phyloP scores from a whole-genome alignment of 2,329 filamentous ascomycete genomes.

The Didymella lethalis region DNA sequence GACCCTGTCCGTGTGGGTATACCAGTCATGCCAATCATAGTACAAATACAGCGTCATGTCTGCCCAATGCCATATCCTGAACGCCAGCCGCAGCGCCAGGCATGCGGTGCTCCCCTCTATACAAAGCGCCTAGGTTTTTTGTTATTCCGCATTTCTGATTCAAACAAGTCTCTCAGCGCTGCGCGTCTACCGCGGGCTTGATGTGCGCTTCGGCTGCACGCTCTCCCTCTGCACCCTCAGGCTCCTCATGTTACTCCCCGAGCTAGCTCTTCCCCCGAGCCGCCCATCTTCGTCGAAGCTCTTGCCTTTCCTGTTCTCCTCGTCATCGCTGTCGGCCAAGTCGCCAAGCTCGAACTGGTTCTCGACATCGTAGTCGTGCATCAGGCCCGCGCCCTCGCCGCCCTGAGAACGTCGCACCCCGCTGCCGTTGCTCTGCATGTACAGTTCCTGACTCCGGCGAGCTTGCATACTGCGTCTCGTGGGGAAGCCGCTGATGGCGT shows the following conservation, averaged over 20 bases:
- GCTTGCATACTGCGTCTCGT: constrained; percentile 94
- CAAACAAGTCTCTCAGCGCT: not conserved
- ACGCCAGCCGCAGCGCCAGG: constrained; percentile 21
- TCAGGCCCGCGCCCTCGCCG: constrained; percentile 78
- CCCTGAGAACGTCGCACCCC: constrained; percentile 48
- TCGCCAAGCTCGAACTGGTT: constrained; percentile 76
- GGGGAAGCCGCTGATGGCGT: constrained; percentile 86
- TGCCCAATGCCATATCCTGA: constrained; percentile 5
- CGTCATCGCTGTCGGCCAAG: constrained; percentile 68
- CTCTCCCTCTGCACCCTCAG: constrained; percentile 42
- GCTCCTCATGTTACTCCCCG: constrained; percentile 33
- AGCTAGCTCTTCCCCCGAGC: constrained; percentile 33
- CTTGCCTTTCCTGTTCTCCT: constrained; percentile 43
- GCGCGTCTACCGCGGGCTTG: constrained; percentile 27
- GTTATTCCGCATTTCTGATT: not conserved
- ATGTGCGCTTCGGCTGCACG: constrained; percentile 36
- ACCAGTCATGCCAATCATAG: constrained; percentile 2
- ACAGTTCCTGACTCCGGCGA: constrained; percentile 65
- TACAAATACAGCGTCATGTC: constrained; percentile 16
- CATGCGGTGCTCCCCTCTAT: constrained; percentile 4
- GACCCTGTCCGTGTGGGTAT: constrained; percentile 12
- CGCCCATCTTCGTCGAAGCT: constrained; percentile 44
- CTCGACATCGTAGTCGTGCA: constrained; percentile 89
- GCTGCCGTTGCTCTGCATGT: constrained; percentile 58
- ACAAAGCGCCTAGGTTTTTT: not conserved